Percentiles rank a stretch among this genome's conserved stretches.
Conservation (phyloP, 164 flowering plant genomes). For the Stephania japonica region DNA sequence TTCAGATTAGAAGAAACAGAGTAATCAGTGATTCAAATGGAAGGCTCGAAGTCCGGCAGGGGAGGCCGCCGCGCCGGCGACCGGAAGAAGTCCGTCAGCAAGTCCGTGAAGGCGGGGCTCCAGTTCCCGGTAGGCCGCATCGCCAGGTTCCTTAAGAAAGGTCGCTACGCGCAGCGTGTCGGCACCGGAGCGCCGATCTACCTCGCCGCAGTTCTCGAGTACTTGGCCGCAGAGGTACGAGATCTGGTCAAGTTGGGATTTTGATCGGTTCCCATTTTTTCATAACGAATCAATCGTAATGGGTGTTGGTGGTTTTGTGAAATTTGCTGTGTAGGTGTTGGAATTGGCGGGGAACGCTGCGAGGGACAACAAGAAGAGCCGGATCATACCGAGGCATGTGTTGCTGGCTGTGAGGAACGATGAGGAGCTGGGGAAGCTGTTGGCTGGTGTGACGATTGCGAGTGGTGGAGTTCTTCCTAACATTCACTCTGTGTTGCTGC, state of each 20-base stretch:
- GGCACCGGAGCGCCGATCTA: slow-evolving; percentile 17
- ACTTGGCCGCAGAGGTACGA: slow-evolving; percentile 11
- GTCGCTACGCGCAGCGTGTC: slow-evolving; percentile 16
- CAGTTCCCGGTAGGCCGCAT: slow-evolving; percentile 15
- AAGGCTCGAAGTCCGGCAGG: slow-evolving; percentile 1
- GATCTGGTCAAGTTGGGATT: no score
- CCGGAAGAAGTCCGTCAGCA: slow-evolving; percentile 13
- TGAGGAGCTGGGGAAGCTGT: slow-evolving; percentile 14
- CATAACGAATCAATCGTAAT: no score
- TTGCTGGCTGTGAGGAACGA: slow-evolving; percentile 15
- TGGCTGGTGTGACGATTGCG: slow-evolving; percentile 15
- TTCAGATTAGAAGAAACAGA: no score
- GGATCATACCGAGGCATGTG: slow-evolving; percentile 15
- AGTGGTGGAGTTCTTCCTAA: slow-evolving; percentile 17
- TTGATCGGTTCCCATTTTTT: no score
- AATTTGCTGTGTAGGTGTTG: slow-evolving; percentile 5
- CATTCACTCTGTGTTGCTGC: slow-evolving; percentile 16
- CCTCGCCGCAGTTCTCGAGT: slow-evolving; percentile 17
- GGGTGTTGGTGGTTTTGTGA: no score
- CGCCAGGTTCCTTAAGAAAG: slow-evolving; percentile 14
- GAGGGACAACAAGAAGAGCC: slow-evolving; percentile 12
- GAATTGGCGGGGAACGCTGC: slow-evolving; percentile 20
- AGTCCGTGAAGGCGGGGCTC: slow-evolving; percentile 9
- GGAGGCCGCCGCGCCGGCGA: slow-evolving; percentile 13
- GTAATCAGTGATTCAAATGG: background rate